These are phyloP conservation scores for Echeveria elegans DNA, from an alignment of 164 flowering plant species.

Conservation along the genomic window DNA sequence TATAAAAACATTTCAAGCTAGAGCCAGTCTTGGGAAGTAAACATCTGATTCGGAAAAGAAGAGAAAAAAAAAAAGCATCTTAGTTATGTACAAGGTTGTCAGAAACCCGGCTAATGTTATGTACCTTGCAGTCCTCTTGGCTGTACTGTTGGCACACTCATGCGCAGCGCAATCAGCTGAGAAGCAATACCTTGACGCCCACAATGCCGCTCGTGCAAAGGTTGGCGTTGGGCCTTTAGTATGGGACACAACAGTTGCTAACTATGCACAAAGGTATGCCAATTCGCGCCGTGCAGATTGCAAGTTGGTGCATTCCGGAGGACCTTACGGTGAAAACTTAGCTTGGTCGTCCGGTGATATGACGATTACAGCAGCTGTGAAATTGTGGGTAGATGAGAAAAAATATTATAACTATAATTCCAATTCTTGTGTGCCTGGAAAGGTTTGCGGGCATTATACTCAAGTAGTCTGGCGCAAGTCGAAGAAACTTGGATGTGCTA, in stretches of 20 bases:
- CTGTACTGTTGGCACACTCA: background rate
- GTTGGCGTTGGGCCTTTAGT: conserved; percentile 9
- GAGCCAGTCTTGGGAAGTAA: too few species aligned
- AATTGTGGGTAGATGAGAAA: conserved; percentile 28
- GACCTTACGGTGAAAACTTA: conserved; percentile 28
- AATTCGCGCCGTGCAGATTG: conserved; percentile 13
- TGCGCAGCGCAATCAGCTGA: background rate
- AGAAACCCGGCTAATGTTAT: background rate
- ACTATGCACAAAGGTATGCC: conserved; percentile 19
- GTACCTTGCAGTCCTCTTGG: background rate
- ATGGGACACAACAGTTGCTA: conserved; percentile 18
- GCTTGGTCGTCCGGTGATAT: conserved; percentile 14
- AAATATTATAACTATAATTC: conserved; percentile 14
- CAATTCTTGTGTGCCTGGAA: conserved; percentile 12
- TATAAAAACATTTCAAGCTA: background rate
- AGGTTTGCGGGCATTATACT: conserved; percentile 20
- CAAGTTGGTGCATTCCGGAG: conserved; percentile 16
- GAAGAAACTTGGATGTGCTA: conserved; percentile 17
- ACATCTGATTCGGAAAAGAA: too few species aligned
- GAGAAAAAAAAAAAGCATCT: background rate
- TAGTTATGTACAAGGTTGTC: conserved; percentile 5
- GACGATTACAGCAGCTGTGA: conserved; percentile 17
- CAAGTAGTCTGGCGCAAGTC: conserved; percentile 22
- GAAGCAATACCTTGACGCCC: conserved; percentile 13
- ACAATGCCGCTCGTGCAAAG: conserved; percentile 16